A percentile compares a stretch with the other conserved stretches of the same genome.
Conservation (phyloP, 2,329 filamentous ascomycete species). For the Aspergillus calidoustus region DNA sequence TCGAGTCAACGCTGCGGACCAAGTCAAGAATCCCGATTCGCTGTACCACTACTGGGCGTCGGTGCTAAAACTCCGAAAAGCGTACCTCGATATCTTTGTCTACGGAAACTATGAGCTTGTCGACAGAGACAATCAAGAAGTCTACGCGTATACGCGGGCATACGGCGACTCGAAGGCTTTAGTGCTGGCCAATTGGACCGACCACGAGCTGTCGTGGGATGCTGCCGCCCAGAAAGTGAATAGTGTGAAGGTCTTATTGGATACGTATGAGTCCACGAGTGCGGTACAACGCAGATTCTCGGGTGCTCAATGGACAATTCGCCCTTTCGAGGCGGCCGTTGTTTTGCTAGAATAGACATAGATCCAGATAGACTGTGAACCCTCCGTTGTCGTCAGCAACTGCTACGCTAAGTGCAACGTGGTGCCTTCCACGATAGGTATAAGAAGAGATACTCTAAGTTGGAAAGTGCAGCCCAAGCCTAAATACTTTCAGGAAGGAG, state of each 20-base stretch:
- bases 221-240: constrained; percentile 33
- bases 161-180: constrained; percentile 39
- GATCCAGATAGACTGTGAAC: not conserved
- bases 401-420: not conserved
- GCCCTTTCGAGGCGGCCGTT: constrained; percentile 41
- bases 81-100: constrained; percentile 65
- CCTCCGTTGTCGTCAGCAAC: not conserved
- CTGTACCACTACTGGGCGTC: constrained; percentile 66
- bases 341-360: constrained; percentile 12
- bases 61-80: constrained; percentile 64
- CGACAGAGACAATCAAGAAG: constrained; percentile 54
- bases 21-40: constrained; percentile 48
- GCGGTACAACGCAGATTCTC: constrained; percentile 29
- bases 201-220: constrained; percentile 38
- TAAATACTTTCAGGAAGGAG: not conserved
- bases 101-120: constrained; percentile 68
- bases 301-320: constrained; percentile 35
- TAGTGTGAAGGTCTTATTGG: constrained; percentile 34
- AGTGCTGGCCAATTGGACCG: constrained; percentile 44
- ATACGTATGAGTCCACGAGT: constrained; percentile 34
- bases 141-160: constrained; percentile 61
- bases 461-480: not conserved
- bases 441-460: not conserved
- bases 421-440: not conserved
- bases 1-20: constrained; percentile 63